phyloP scores from a whole-genome alignment of 2,329 filamentous ascomycete genomes.

The Xylaria sp. region DNA sequence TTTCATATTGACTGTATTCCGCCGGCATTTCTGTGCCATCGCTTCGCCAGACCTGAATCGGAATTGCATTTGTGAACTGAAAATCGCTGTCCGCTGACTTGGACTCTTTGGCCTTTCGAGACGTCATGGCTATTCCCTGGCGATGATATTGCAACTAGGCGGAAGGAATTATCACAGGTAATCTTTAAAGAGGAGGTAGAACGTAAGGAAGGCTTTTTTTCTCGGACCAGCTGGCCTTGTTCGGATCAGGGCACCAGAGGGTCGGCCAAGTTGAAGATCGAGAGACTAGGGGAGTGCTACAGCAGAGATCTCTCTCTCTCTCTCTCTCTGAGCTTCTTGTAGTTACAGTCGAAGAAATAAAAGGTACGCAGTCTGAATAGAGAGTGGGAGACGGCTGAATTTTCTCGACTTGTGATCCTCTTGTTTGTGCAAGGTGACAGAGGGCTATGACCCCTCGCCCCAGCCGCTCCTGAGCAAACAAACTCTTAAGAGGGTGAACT shows the following conservation, averaged over 20 bases:
- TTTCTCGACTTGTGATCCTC: not conserved
- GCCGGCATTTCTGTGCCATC: constrained; percentile 37
- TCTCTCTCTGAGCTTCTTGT: not conserved
- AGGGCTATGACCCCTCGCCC: not conserved
- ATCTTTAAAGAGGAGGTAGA: not conserved
- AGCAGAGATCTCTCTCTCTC: not conserved
- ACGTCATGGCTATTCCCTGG: constrained; percentile 25
- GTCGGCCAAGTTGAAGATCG: not conserved
- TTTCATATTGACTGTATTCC: constrained; percentile 36
- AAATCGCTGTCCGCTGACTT: constrained; percentile 32
- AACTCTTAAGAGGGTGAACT: not conserved
- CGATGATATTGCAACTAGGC: not conserved
- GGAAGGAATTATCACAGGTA: not conserved
- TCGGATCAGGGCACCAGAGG: too few species aligned
- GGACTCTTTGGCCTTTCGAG: constrained; percentile 31
- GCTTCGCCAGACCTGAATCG: constrained; percentile 33
- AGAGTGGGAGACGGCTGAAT: not conserved
- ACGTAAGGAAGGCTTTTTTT: not conserved
- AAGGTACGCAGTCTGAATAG: not conserved
- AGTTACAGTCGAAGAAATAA: not conserved
- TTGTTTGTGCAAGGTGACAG: not conserved
- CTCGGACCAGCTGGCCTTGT: not conserved
- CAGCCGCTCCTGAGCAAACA: not conserved
- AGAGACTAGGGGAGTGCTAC: not conserved
- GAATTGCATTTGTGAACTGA: constrained; percentile 22